Evolutionary conservation across 2,329 filamentous ascomycete genomes (phyloP).

Genomic region (Trichoderma citrinoviride): DNA sequence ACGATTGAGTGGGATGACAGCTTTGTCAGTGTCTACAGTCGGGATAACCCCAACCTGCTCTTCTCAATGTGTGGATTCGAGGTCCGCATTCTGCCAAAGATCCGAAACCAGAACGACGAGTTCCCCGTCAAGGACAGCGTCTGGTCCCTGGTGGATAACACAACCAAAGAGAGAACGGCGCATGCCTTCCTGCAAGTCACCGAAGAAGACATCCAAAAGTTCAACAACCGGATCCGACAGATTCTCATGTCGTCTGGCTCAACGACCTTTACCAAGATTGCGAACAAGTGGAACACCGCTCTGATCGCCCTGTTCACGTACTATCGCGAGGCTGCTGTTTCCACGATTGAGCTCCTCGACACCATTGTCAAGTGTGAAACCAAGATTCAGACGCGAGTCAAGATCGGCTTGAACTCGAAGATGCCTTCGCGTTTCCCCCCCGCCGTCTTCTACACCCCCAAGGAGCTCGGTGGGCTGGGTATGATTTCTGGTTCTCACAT

Average conservation of each 20-base stretch:
- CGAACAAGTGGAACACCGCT: conserved; percentile 99
- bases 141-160: conserved; percentile 95
- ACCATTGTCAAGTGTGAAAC: conserved; percentile 99
- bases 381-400: conserved; percentile 98
- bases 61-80: conserved; percentile 99
- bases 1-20: conserved; percentile 99
- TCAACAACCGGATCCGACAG: conserved; percentile 97
- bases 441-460: conserved; percentile 97
- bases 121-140: conserved; percentile 98
- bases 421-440: conserved; percentile 99
- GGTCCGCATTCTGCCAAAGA: conserved; percentile 93
- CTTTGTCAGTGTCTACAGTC: conserved; percentile 95
- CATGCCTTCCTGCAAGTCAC: conserved; percentile 98
- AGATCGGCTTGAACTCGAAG: conserved; percentile 98
- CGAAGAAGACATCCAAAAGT: conserved; percentile 96
- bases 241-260: conserved; percentile 99
- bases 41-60: conserved; percentile 93
- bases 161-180: conserved; percentile 93
- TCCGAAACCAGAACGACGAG: conserved; percentile 90
- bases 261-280: conserved; percentile 98
- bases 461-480: conserved; percentile 91
- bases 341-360: conserved; percentile 88
- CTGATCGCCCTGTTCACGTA: conserved; percentile 97
- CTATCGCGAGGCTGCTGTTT: conserved; percentile 95
- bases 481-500: conserved; percentile 99